These are phyloP conservation scores for Eleusine indica DNA, from an alignment of 176 grass and related monocot genomes.

Conservation along the genomic window DNA sequence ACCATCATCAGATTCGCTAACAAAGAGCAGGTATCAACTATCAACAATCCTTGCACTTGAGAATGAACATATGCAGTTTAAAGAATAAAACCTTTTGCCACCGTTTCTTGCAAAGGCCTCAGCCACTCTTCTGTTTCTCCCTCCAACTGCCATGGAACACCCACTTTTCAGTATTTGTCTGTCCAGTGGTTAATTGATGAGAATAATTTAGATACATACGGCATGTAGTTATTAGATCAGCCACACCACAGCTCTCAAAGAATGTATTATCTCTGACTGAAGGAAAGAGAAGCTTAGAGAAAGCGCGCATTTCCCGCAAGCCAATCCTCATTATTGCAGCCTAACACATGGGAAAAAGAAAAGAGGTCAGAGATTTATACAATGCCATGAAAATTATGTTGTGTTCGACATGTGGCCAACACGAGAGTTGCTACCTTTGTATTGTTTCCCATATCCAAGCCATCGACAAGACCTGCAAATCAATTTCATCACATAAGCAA, in stretches of 20 bases:
- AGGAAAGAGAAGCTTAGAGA: slow-evolving; percentile 90
- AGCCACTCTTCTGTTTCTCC: slow-evolving; percentile 90
- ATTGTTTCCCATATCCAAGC: slow-evolving; percentile 98
- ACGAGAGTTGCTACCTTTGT: slow-evolving; percentile 65
- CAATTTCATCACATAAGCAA: slow-evolving; percentile 7
- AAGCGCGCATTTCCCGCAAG: slow-evolving; percentile 83
- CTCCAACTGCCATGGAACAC: slow-evolving; percentile 68
- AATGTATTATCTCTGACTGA: slow-evolving; percentile 93
- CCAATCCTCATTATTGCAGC: slow-evolving; percentile 97
- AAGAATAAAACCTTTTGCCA: slow-evolving; percentile 75
- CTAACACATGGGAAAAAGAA: slow-evolving; percentile 38
- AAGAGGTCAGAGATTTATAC: neutral
- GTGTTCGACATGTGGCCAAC: neutral
- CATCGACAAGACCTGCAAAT: slow-evolving; percentile 87
- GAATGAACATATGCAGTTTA: slow-evolving; percentile 15
- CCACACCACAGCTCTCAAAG: slow-evolving; percentile 97
- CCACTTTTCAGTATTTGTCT: slow-evolving; percentile 27
- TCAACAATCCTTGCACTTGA: neutral
- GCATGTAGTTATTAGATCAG: slow-evolving; percentile 90
- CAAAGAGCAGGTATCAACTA: neutral
- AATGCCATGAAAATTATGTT: neutral
- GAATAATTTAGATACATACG: slow-evolving; percentile 61
- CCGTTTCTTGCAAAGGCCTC: slow-evolving; percentile 90
- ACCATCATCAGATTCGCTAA: neutral
- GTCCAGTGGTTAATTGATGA: slow-evolving; percentile 18